Base-by-base conservation (phyloP, 2,329 filamentous ascomycete species). In the Ilyonectria mors-panacis region DNA sequence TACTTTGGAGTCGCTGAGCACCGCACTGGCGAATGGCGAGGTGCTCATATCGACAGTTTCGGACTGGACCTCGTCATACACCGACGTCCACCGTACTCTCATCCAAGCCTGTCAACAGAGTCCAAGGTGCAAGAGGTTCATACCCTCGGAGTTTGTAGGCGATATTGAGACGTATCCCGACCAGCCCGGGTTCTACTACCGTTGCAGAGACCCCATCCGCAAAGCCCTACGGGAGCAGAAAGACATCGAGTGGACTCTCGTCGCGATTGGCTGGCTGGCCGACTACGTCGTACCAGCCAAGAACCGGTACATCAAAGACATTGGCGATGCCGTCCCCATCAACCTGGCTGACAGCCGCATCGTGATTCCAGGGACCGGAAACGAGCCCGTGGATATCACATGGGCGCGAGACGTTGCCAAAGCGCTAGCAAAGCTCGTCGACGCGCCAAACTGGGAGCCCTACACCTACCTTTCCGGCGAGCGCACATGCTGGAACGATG, bases 11-110 rank as follows among this genome's bases (percentile, higher is more conserved):
- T 56, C 59, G 15, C 53, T 66, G 5, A 56, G 33, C n/a, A 28
- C 9, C 3, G 28, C 28, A 4, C 44, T 62, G 19, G 51, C 28
- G 6, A 44, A 66, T 56, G 44, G 51, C 13, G 63, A 62, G 19
- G 63, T 42, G 3, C 19, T 66, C 12, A 56, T 66, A 44, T 66
- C 63, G 6, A 55, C 58, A 6, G 62, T 66, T 57, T 33, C 58
- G 6, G 47, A 51, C 23, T 44, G 33, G n/a, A 45, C 45, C 17
- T 17, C 28, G 23, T 21, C 37, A 1, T 66, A 53, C 42, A 8
- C 33, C 8, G 30, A 55, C 2, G 48, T 66, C 19, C 63, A 65
- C 17, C 57, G 47, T 33, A 26, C 37, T 6, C 51, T 65, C 37
- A 48, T 66, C 12, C 2, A 57, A 10, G 58, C 58, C 13, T 66